Conservation (phyloP, 2,329 filamentous ascomycete genomes). For the Chrysosphaeria jannelii region DNA sequence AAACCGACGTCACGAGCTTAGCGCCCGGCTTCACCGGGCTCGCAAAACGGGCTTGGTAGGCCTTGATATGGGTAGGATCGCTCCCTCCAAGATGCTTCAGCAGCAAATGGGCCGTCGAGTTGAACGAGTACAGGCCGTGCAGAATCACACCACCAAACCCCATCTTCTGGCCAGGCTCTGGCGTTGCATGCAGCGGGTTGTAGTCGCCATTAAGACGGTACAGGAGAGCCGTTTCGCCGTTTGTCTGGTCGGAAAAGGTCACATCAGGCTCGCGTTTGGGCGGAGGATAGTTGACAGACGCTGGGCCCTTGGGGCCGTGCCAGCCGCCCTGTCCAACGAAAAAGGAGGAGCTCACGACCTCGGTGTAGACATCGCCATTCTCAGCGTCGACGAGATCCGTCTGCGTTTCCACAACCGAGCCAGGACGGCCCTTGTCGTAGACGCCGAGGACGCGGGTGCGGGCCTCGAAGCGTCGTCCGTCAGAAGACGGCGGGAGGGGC, state of each 20-base stretch:
- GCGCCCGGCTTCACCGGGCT: slow-evolving; percentile 61
- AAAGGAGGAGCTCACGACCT: slow-evolving; percentile 40
- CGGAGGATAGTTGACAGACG: slow-evolving; percentile 47
- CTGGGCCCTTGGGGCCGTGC: slow-evolving; percentile 74
- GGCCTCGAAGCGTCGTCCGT: slow-evolving; percentile 43
- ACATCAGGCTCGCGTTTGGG: slow-evolving; percentile 39
- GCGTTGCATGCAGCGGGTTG: slow-evolving; percentile 72
- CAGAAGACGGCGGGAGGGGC: slow-evolving; percentile 40
- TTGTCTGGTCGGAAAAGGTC: slow-evolving; percentile 39
- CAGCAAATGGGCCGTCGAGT: slow-evolving; percentile 43
- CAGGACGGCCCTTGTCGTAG: slow-evolving; percentile 69
- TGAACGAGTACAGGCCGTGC: slow-evolving; percentile 73
- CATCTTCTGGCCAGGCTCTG: slow-evolving; percentile 64
- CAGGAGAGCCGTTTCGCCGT: slow-evolving; percentile 37
- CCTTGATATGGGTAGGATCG: slow-evolving; percentile 53
- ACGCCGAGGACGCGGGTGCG: slow-evolving; percentile 54
- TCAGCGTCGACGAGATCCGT: slow-evolving; percentile 41
- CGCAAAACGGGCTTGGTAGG: slow-evolving; percentile 73
- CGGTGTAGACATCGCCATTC: slow-evolving; percentile 39
- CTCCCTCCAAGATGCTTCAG: slow-evolving; percentile 43
- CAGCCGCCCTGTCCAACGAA: slow-evolving; percentile 55
- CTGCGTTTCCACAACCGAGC: slow-evolving; percentile 56
- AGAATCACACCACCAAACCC: slow-evolving; percentile 74
- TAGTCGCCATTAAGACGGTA: slow-evolving; percentile 83
- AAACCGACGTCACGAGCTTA: slow-evolving; percentile 53